Evolutionary conservation across 2,329 filamentous ascomycete species (phyloP).

Genomic region (Leptographium radiaticola): DNA sequence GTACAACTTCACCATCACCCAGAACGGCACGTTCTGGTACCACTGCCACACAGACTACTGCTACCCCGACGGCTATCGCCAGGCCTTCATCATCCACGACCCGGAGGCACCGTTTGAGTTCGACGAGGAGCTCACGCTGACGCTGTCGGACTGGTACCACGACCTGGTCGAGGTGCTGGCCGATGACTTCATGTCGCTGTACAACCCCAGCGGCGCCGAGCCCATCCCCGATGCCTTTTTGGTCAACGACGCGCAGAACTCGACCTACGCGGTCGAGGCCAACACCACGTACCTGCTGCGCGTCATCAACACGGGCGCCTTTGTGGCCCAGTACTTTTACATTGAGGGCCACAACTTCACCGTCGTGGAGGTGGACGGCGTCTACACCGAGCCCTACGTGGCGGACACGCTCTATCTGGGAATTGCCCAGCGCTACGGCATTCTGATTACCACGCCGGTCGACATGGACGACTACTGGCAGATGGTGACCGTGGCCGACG

Average conservation of each 20-base stretch:
- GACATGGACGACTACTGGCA: constrained; percentile 50
- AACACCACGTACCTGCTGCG: constrained; percentile 62
- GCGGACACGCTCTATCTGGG: constrained; percentile 53
- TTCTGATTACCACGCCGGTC: constrained; percentile 50
- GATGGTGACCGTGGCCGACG: constrained; percentile 33
- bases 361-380: constrained; percentile 61
- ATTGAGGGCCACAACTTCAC: constrained; percentile 54
- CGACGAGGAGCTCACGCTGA: constrained; percentile 51
- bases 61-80: constrained; percentile 47
- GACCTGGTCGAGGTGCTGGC: constrained; percentile 36
- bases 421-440: constrained; percentile 53
- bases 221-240: constrained; percentile 56
- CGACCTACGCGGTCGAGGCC: constrained; percentile 46
- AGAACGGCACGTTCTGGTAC: constrained; percentile 64
- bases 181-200: constrained; percentile 35
- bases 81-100: constrained; percentile 28
- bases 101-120: constrained; percentile 46
- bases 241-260: constrained; percentile 56
- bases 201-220: constrained; percentile 44
- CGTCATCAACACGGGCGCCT: constrained; percentile 61
- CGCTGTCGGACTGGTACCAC: constrained; percentile 61
- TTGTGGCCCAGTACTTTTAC: constrained; percentile 54
- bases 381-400: constrained; percentile 49
- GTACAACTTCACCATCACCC: constrained; percentile 52
- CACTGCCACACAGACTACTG: constrained; percentile 55